Percentiles rank a stretch among this genome's conserved stretches.
These are phyloP conservation scores for Brassica juncea DNA, from an alignment of 345 rosid genomes.

Conservation along the genomic window DNA sequence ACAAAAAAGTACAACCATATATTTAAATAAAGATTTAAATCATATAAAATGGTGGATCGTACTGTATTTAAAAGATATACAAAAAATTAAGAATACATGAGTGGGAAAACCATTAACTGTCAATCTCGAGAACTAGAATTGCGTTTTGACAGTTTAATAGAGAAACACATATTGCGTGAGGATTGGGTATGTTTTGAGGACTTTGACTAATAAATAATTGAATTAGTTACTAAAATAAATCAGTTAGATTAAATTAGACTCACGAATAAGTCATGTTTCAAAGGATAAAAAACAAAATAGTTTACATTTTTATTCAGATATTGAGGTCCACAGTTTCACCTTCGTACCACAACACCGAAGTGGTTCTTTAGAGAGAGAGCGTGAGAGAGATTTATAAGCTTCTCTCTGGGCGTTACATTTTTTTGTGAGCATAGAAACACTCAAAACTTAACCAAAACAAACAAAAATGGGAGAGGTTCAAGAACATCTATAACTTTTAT, in stretches of 20 bases:
- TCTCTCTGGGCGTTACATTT: constrained; percentile 9
- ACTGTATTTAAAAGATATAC: neutral
- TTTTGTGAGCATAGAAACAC: neutral
- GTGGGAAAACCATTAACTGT: neutral
- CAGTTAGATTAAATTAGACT: neutral
- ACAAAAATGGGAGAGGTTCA: neutral
- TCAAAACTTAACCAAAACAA: neutral
- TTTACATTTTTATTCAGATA: constrained; percentile 21
- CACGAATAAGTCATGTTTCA: neutral
- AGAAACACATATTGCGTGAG: neutral
- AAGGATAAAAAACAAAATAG: constrained; percentile 5
- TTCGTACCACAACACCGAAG: constrained; percentile 38
- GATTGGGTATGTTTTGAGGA: neutral
- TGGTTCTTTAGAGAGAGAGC: constrained; percentile 34
- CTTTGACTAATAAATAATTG: neutral
- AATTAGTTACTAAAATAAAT: neutral
- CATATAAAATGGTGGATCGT: neutral
- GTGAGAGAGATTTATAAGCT: constrained; percentile 31
- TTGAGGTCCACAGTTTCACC: constrained; percentile 43
- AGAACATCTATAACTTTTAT: neutral
- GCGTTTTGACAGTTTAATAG: neutral
- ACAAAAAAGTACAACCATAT: neutral
- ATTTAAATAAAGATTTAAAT: neutral
- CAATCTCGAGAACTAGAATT: neutral
- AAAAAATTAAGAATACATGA: neutral